Conservation (phyloP, 768 basidiomycete species). For the Mycena albidolilacea region DNA sequence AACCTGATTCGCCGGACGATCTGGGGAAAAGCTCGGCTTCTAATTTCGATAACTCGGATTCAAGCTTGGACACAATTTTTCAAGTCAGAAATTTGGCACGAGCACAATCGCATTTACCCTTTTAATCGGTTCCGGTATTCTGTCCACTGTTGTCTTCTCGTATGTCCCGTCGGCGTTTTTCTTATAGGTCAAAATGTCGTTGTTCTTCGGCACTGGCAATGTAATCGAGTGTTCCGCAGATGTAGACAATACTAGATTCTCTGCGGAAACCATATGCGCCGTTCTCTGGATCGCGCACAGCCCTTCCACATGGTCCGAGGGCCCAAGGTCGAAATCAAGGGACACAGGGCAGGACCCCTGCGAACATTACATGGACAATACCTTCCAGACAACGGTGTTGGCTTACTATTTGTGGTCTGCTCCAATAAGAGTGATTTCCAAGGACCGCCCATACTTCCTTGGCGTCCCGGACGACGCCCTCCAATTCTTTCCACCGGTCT, state of each 20-base stretch:
- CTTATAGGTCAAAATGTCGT: constrained; percentile 1
- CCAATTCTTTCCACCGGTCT: constrained; percentile 20
- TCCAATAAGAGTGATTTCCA: constrained; percentile 11
- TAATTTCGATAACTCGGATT: background rate
- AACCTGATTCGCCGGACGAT: background rate
- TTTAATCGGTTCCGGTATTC: constrained; percentile 13
- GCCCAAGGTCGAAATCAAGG: constrained; percentile 9
- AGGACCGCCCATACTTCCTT: background rate
- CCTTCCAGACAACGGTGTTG: background rate
- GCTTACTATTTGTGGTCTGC: background rate
- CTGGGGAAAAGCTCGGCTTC: background rate
- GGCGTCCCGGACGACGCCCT: constrained; percentile 1
- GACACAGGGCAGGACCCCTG: constrained; percentile 7
- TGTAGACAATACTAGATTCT: background rate
- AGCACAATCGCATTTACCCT: background rate
- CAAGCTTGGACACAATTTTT: background rate
- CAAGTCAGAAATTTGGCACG: background rate
- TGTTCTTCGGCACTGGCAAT: background rate
- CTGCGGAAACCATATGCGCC: background rate
- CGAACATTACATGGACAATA: background rate
- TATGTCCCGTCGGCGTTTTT: constrained; percentile 7
- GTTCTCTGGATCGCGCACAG: background rate
- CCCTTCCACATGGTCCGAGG: background rate
- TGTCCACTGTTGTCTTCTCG: background rate
- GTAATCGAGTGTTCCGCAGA: background rate